Evolutionary conservation across 106 monocot genomes (phyloP).

Genomic region (Xerophyta viscosa): DNA sequence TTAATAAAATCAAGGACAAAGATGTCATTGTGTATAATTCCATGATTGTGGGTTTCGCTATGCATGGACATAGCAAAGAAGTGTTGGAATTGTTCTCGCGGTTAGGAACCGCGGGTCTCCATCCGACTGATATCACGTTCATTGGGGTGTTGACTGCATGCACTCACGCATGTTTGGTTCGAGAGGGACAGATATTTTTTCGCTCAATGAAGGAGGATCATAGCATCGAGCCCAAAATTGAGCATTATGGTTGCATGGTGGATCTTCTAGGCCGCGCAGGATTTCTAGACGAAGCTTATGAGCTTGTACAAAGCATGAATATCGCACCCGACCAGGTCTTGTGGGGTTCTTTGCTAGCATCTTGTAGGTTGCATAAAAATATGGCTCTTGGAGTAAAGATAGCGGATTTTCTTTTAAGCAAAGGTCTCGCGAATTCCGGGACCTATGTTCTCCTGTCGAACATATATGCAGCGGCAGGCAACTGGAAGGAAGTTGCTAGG

Average conservation of each 20-base stretch:
- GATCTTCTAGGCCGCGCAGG: slow-evolving; percentile 16
- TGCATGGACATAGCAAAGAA: slow-evolving; percentile 1
- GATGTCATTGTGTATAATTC: slow-evolving; percentile 15
- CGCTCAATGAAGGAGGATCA: slow-evolving; percentile 4
- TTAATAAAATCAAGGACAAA: slow-evolving; percentile 14
- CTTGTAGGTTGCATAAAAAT: slow-evolving; percentile 3
- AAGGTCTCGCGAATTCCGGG: background rate
- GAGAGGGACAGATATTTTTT: background rate
- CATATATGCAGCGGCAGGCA: slow-evolving; percentile 1
- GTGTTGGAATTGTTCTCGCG: background rate
- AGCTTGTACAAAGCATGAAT: slow-evolving; percentile 3
- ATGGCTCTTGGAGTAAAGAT: slow-evolving; percentile 1
- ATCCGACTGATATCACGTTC: slow-evolving; percentile 3
- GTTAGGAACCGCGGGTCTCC: background rate
- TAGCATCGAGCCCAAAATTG: background rate
- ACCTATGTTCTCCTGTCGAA: slow-evolving; percentile 14
- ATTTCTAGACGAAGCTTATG: slow-evolving; percentile 2
- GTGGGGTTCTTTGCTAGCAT: slow-evolving; percentile 1
- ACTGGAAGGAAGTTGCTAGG: slow-evolving; percentile 5
- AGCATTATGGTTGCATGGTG: slow-evolving; percentile 17
- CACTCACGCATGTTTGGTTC: slow-evolving; percentile 7
- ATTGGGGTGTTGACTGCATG: slow-evolving; percentile 6
- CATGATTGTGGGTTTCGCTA: slow-evolving; percentile 1
- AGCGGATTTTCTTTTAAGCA: background rate
- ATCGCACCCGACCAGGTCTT: too few relatives aligned